Base-by-base conservation (phyloP, 2,329 filamentous ascomycete genomes). In the Stagonosporopsis cucurbitacearum region DNA sequence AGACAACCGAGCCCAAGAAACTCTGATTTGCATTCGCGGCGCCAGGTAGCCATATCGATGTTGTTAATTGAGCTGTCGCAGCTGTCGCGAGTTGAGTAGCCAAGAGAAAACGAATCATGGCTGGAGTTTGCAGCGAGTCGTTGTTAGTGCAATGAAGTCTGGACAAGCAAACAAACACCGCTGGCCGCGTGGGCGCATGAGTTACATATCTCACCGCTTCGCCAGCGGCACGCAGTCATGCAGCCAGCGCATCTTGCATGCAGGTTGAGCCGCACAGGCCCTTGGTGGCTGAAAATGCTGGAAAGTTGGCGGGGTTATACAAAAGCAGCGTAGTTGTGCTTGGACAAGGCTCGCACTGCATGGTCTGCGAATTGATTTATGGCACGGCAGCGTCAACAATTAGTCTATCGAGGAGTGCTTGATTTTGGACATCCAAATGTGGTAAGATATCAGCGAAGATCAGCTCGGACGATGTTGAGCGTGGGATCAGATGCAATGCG, bases 41-140 rank as follows among this genome's bases (percentile, higher is more conserved):
- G 26, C 64, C 50, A 3, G 68, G 67, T 44, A 71, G 46, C 66
- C 69, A 71, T 11, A 70, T 60, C 2, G 68, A 67, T 7, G 70
- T 72, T 4, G 69, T 73, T 13, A 70, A 20, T 23, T 68, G 49
- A 8, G 70, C 69, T n/a, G 65, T 46, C 15, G 63, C 65, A 13
- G 50, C 53, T 7, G 65, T 54, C 13, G 63, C 64, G 46, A 71
- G 59, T 15, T 69, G 48, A 17, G 69, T 47, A 30, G 60, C 43
- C 8, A 59, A 59, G 17, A 67, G 51, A 20, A 71, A 36, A 32
- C 57, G 54, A 62, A 65, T 60, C 68, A 71, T 72, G 47, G 50
- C 30, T 46, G 17, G 12, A 17, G 12, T 22, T 19, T 40, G n/a
- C 9, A n/a, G 13, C 8, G 41, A 22, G 9, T 15, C 20, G 9